A percentile compares a stretch with the other conserved stretches of the same genome.
Evolutionary conservation across 768 basidiomycete species (phyloP).

Genomic region (Lentinula raphanica): DNA sequence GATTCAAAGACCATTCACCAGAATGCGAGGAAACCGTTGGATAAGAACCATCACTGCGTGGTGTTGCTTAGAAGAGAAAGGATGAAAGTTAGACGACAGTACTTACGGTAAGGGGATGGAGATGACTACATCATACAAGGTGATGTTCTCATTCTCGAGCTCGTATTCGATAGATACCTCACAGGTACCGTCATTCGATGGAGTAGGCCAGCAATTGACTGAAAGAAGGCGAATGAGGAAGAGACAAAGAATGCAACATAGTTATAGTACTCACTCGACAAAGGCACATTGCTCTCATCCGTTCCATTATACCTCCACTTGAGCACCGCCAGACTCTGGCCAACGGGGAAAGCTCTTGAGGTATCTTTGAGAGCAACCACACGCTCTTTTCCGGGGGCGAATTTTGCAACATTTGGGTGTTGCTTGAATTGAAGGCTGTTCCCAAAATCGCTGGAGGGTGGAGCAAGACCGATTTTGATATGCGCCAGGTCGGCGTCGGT

Average conservation of each 20-base stretch:
- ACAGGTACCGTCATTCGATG: constrained; percentile 85
- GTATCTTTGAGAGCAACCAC: constrained; percentile 81
- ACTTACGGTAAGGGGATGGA: constrained; percentile 91
- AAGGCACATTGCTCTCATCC: constrained; percentile 87
- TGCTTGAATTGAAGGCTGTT: constrained; percentile 89
- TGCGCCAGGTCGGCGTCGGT: constrained; percentile 69
- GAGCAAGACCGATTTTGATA: constrained; percentile 60
- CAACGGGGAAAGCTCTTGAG: constrained; percentile 79
- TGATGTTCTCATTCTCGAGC: constrained; percentile 78
- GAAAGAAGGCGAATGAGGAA: constrained; percentile 5
- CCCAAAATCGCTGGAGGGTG: constrained; percentile 51
- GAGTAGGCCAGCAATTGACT: constrained; percentile 98
- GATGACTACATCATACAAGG: constrained; percentile 80
- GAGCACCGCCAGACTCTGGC: constrained; percentile 79
- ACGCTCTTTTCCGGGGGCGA: constrained; percentile 57
- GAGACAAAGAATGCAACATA: background rate
- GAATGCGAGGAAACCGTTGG: constrained; percentile 75
- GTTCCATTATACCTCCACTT: constrained; percentile 90
- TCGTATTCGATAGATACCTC: constrained; percentile 98
- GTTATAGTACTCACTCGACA: constrained; percentile 67
- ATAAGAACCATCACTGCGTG: constrained; percentile 66
- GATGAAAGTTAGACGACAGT: background rate
- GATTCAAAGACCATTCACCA: constrained; percentile 80
- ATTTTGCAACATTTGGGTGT: constrained; percentile 91
- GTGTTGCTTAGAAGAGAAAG: background rate